These are phyloP conservation scores for Pleurotus tuber-regium DNA, from an alignment of 768 basidiomycete species.

Conservation along the genomic window DNA sequence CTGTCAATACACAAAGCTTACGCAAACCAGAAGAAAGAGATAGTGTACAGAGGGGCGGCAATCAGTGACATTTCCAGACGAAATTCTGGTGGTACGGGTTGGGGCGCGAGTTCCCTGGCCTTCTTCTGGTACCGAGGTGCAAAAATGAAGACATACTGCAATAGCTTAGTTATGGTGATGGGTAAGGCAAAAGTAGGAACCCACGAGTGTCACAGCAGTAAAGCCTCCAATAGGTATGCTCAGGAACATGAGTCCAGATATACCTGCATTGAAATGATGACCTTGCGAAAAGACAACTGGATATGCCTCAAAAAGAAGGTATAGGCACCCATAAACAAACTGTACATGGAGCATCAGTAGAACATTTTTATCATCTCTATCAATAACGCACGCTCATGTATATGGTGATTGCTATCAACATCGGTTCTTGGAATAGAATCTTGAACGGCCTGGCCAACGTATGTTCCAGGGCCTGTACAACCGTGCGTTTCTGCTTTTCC, in stretches of 20 bases:
- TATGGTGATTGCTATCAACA: conserved; percentile 57
- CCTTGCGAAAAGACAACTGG: conserved; percentile 54
- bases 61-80: conserved; percentile 48
- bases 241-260: conserved; percentile 59
- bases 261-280: conserved; percentile 51
- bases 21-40: conserved; percentile 67
- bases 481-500: conserved; percentile 37
- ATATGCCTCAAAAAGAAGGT: conserved; percentile 61
- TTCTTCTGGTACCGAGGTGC: conserved; percentile 49
- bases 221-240: conserved; percentile 55
- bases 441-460: conserved; percentile 59
- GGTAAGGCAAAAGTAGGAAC: conserved; percentile 13
- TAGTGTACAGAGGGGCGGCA: conserved; percentile 48
- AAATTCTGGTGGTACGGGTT: conserved; percentile 59
- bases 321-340: conserved; percentile 65
- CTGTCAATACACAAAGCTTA: conserved; percentile 27
- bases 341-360: conserved; percentile 15
- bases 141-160: conserved; percentile 44
- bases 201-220: conserved; percentile 40
- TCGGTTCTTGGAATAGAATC: conserved; percentile 63
- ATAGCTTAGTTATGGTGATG: background rate
- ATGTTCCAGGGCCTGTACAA: conserved; percentile 39
- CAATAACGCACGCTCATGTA: conserved; percentile 54
- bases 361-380: background rate
- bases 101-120: conserved; percentile 40